phyloP scores from a whole-genome alignment of 2,329 filamentous ascomycete genomes.

The Penicillium vulpinum region DNA sequence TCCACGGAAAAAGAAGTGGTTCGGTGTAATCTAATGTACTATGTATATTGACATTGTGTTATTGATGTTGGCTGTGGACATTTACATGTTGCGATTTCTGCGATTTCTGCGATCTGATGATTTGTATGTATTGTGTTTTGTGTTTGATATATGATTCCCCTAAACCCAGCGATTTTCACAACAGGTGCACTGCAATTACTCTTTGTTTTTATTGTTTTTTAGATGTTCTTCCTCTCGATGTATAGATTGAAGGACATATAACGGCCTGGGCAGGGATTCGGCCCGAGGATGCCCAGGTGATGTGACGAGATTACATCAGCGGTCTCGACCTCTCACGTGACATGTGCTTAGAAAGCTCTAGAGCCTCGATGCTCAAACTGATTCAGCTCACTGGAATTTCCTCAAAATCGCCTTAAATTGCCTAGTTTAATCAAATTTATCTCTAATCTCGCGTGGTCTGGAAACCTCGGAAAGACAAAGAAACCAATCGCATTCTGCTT shows the following conservation, averaged over 20 bases:
- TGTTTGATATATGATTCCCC: not conserved
- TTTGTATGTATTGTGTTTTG: slow-evolving; percentile 7
- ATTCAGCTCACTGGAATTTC: not conserved
- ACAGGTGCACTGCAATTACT: too few relatives aligned
- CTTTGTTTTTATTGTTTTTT: too few relatives aligned
- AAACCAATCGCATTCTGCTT: slow-evolving; percentile 4
- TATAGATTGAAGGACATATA: too few relatives aligned
- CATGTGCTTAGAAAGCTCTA: slow-evolving; percentile 6
- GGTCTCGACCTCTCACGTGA: slow-evolving; percentile 11
- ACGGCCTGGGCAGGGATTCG: too few relatives aligned
- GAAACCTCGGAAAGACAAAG: slow-evolving; percentile 3
- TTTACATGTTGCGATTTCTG: too few relatives aligned
- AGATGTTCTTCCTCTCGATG: too few relatives aligned
- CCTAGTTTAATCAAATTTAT: not conserved
- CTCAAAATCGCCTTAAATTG: not conserved
- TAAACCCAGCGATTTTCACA: not conserved
- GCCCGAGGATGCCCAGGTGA: too few relatives aligned
- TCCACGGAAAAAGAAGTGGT: slow-evolving; percentile 38
- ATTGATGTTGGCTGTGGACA: not conserved
- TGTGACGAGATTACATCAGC: slow-evolving; percentile 7
- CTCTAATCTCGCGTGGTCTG: not conserved
- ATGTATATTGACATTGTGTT: slow-evolving; percentile 16
- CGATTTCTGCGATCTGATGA: slow-evolving; percentile 2
- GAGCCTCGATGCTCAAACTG: not conserved
- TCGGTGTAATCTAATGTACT: slow-evolving; percentile 28